Base-by-base conservation (phyloP, 306 rosid species). In the Ceratonia siliqua region DNA sequence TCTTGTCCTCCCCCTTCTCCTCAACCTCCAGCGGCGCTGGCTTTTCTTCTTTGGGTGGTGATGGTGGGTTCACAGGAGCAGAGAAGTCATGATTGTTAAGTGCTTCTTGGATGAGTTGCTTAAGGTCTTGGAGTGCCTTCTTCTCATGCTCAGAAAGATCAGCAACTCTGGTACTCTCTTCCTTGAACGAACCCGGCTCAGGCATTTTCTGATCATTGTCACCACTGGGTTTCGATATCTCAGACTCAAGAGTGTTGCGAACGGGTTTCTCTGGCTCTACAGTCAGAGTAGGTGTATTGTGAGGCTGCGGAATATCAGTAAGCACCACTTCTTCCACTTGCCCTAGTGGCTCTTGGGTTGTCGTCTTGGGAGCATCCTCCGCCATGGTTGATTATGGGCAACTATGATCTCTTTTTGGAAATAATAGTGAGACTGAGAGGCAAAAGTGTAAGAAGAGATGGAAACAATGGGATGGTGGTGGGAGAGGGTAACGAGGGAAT, bases 121-220 rank as follows among this genome's bases (percentile, higher is more conserved):
- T 87, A 8, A 89, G 84, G 57, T 87, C 92, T 8, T 80, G 80
- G 9, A 89, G 83, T 1, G 92, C 92, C 46, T 87, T 89, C 56
- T 78, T 89, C 78, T 89, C 85, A 2, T 58, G 14, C 2, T 85
- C 90, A 0, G 89, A 74, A 38, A 89, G 82, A 21, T 89, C 95
- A 5, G 87, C 65, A 46, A 89, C 86, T 9, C 45, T 78, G 48
- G 72, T 87, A 69, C 89, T 89, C 78, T 89, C 92, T 77, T 89
- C 95, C 73, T 87, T 82, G 62, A 89, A 89, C 0, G 86, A 83
- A 66, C 54, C 81, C 0, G 85, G 80, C 22, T 80, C 78, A 0
- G 88, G 61, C 3, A 82, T 28, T 18, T 77, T 81, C 0, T 77
- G 79, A 59, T 61, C 85, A 2, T 0, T 13, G 0, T 58, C 76